phyloP scores from a whole-genome alignment of 1,284 basidiomycete genomes.

The Agroathelia rolfsii region DNA sequence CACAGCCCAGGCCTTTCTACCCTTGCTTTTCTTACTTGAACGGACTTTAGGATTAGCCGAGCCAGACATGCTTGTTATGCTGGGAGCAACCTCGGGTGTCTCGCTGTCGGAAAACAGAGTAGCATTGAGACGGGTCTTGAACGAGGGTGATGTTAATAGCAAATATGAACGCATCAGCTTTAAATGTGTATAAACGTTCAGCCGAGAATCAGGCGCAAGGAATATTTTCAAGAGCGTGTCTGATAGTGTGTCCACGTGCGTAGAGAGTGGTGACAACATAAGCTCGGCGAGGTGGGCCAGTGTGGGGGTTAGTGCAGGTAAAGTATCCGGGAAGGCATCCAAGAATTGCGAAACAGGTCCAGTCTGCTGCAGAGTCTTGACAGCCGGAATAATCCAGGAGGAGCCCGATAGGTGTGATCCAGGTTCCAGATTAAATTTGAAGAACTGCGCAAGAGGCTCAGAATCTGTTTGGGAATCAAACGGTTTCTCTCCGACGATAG shows the following conservation, averaged over 20 bases:
- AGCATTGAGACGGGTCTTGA: constrained; percentile 49
- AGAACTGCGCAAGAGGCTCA: constrained; percentile 42
- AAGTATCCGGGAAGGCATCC: constrained; percentile 38
- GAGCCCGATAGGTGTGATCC: constrained; percentile 26
- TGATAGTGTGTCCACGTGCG: constrained; percentile 51
- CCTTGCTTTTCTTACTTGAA: constrained; percentile 9
- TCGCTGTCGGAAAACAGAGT: constrained; percentile 65
- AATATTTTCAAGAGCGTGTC: constrained; percentile 49
- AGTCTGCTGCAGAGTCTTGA: too few relatives aligned
- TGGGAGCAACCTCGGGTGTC: too few relatives aligned
- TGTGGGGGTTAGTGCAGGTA: constrained; percentile 57
- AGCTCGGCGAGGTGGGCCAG: constrained; percentile 47
- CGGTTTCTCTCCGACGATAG: background rate
- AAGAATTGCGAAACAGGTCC: constrained; percentile 35
- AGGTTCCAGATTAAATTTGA: constrained; percentile 58
- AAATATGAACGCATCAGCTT: constrained; percentile 59
- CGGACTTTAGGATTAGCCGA: too few relatives aligned
- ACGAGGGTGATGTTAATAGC: constrained; percentile 52
- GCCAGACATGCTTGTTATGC: too few relatives aligned
- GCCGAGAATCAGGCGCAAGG: constrained; percentile 40
- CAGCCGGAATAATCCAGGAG: too few relatives aligned
- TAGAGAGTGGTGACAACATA: constrained; percentile 45
- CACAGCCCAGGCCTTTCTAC: constrained; percentile 50
- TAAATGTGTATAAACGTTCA: constrained; percentile 55
- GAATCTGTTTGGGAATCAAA: constrained; percentile 23